These are phyloP conservation scores for Punica granatum DNA, from an alignment of 345 rosid genomes.

Conservation along the genomic window DNA sequence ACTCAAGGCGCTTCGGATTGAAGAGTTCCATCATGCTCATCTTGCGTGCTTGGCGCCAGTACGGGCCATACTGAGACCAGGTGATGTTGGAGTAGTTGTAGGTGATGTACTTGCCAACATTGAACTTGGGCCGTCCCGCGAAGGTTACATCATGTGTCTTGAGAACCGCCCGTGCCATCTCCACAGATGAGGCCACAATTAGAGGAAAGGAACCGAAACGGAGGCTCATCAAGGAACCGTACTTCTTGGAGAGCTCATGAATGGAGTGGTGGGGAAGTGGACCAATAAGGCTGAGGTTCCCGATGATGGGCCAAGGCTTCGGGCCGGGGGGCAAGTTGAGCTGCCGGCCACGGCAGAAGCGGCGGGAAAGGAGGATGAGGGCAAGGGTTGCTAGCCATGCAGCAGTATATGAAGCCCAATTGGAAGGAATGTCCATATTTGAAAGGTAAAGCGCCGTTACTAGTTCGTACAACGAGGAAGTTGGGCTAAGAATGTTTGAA, in stretches of 20 bases:
- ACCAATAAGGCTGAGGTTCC: constrained; percentile 63
- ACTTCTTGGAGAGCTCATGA: constrained; percentile 42
- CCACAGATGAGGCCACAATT: constrained; percentile 45
- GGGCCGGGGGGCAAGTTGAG: constrained; percentile 56
- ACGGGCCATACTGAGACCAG: constrained; percentile 60
- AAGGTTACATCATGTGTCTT: constrained; percentile 50
- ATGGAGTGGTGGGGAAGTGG: constrained; percentile 56
- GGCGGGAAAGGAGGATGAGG: constrained; percentile 27
- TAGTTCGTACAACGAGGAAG: too few species aligned
- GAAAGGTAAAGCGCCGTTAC: not conserved
- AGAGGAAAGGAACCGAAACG: constrained; percentile 47
- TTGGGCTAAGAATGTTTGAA: too few species aligned
- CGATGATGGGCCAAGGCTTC: constrained; percentile 57
- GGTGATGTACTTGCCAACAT: constrained; percentile 59
- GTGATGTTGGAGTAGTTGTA: constrained; percentile 55
- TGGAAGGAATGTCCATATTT: constrained; percentile 1
- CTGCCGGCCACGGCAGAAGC: constrained; percentile 27
- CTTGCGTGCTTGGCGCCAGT: constrained; percentile 61
- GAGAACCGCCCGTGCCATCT: constrained; percentile 40
- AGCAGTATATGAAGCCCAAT: constrained; percentile 12
- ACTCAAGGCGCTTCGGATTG: constrained; percentile 46
- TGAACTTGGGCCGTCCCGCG: constrained; percentile 34
- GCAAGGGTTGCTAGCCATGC: constrained; percentile 28
- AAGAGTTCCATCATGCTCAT: constrained; percentile 54
- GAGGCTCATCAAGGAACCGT: constrained; percentile 55